Evolutionary conservation across 2,329 filamentous ascomycete genomes (phyloP).

Genomic region (Cladobotryum mycophilum): DNA sequence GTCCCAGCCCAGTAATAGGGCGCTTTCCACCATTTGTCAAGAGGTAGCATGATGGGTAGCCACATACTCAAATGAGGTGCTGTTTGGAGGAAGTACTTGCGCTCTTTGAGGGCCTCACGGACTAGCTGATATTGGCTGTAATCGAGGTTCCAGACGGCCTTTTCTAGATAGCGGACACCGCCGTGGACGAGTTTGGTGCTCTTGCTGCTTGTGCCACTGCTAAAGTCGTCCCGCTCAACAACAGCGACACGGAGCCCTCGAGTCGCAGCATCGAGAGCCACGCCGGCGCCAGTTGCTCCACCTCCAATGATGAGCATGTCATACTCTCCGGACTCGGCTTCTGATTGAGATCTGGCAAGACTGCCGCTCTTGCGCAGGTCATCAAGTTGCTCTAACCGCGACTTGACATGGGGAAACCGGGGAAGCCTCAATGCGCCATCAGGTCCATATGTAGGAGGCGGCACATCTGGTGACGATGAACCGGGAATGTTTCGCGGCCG

Average conservation of each 20-base stretch:
- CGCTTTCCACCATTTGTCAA: slow-evolving; percentile 71
- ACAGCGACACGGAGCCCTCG: slow-evolving; percentile 65
- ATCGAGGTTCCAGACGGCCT: slow-evolving; percentile 70
- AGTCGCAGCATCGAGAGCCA: slow-evolving; percentile 66
- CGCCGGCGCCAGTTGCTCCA: slow-evolving; percentile 64
- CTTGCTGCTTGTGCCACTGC: slow-evolving; percentile 66
- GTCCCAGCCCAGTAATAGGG: slow-evolving; percentile 73
- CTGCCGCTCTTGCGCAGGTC: slow-evolving; percentile 41
- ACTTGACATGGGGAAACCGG: slow-evolving; percentile 57
- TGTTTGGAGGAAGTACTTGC: slow-evolving; percentile 68
- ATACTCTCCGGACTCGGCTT: slow-evolving; percentile 42
- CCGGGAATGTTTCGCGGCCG: slow-evolving; percentile 68
- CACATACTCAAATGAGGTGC: slow-evolving; percentile 67
- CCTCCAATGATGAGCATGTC: slow-evolving; percentile 66
- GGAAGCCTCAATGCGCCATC: slow-evolving; percentile 63
- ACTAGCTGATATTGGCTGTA: slow-evolving; percentile 68
- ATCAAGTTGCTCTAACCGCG: slow-evolving; percentile 57
- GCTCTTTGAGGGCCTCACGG: slow-evolving; percentile 65
- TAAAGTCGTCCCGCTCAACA: slow-evolving; percentile 68
- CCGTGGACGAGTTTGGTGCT: slow-evolving; percentile 74
- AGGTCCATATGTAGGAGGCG: slow-evolving; percentile 62
- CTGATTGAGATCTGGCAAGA: not conserved
- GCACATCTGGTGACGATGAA: slow-evolving; percentile 59
- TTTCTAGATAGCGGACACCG: slow-evolving; percentile 67
- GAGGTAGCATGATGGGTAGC: slow-evolving; percentile 70